Percentiles rank a stretch among this genome's conserved stretches.
These are phyloP conservation scores for Populus tremula DNA, from an alignment of 345 rosid genomes.

Conservation along the genomic window DNA sequence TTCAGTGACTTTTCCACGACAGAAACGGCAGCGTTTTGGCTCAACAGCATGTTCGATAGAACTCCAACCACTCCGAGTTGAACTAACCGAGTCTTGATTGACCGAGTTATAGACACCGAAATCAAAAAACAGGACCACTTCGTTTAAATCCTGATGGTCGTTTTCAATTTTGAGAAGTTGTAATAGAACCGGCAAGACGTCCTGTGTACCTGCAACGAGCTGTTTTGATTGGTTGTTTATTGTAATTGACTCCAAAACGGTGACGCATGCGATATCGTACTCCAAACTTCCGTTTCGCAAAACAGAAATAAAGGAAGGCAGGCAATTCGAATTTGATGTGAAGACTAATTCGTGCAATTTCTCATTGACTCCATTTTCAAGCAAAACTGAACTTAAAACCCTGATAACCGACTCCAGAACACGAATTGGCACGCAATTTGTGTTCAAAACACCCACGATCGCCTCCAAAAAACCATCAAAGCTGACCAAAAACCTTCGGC, in stretches of 20 bases:
- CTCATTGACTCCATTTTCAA: constrained; percentile 13
- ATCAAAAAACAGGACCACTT: constrained; percentile 10
- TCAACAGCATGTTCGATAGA: constrained; percentile 4
- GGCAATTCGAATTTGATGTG: not conserved
- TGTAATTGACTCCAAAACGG: constrained; percentile 17
- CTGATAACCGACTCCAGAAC: constrained; percentile 7
- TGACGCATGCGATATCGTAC: constrained; percentile 8
- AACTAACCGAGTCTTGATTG: constrained; percentile 12
- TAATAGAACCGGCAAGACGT: not conserved
- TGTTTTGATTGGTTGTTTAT: constrained; percentile 14
- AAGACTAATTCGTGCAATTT: constrained; percentile 12
- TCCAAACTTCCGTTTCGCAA: constrained; percentile 5
- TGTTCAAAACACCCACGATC: constrained; percentile 9
- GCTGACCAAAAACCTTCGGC: not conserved
- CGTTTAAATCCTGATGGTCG: constrained; percentile 4
- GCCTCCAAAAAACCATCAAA: constrained; percentile 16
- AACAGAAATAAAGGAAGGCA: not conserved
- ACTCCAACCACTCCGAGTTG: constrained; percentile 13
- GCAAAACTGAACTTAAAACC: constrained; percentile 13
- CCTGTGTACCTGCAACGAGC: constrained; percentile 9
- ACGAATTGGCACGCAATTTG: not conserved
- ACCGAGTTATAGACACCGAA: not conserved
- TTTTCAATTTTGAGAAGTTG: constrained; percentile 1
- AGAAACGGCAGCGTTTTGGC: constrained; percentile 6
- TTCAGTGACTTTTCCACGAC: constrained; percentile 19